Percentiles rank a stretch among this genome's conserved stretches.
Conservation (phyloP, 768 basidiomycete species). For the Kwoniella newhampshirensis region DNA sequence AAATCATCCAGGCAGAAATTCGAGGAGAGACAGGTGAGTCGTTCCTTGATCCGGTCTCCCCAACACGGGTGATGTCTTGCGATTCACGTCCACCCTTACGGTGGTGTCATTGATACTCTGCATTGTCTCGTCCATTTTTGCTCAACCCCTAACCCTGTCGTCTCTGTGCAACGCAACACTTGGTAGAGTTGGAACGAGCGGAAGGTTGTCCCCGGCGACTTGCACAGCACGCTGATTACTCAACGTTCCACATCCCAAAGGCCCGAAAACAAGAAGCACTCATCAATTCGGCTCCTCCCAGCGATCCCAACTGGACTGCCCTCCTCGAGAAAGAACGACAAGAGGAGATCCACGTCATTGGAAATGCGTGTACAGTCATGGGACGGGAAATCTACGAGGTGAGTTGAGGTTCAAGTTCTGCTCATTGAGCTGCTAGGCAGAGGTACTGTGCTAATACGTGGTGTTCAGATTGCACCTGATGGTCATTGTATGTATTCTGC, state of each 20-base stretch:
- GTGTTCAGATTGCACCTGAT: conserved; percentile 77
- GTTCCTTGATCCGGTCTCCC: no score
- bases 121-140: no score
- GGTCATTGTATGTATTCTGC: conserved; percentile 96
- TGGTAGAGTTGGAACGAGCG: no score
- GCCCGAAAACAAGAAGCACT: conserved; percentile 51
- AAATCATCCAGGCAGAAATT: conserved; percentile 52
- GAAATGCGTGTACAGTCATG: conserved; percentile 42
- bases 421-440: background rate
- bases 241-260: conserved; percentile 16
- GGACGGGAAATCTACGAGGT: conserved; percentile 51
- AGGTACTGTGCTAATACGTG: background rate
- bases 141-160: background rate
- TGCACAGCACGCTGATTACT: no score
- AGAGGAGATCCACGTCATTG: conserved; percentile 50
- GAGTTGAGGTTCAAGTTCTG: conserved; percentile 7
- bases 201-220: no score
- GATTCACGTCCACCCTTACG: no score
- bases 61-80: no score
- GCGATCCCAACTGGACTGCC: conserved; percentile 46
- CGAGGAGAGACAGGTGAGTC: conserved; percentile 51
- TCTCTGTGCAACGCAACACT: no score
- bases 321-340: conserved; percentile 49
- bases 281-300: conserved; percentile 43
- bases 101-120: no score